A percentile compares a stretch with the other conserved stretches of the same genome.
phyloP scores from a whole-genome alignment of 2,329 filamentous ascomycete genomes.

The Talaromyces sp. region DNA sequence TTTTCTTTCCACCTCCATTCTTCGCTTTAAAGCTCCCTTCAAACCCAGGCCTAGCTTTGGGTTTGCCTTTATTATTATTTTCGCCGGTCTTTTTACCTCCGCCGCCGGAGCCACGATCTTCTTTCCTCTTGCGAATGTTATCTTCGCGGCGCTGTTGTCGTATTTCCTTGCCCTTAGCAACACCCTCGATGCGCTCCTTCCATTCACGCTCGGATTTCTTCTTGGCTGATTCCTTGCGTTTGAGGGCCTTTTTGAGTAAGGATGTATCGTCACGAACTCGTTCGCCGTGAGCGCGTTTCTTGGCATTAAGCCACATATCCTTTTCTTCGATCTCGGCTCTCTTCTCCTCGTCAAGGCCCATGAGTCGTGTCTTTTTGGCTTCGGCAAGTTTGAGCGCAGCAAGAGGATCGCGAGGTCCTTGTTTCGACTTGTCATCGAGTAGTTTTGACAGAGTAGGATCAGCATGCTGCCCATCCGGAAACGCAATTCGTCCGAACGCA shows the following conservation, averaged over 20 bases:
- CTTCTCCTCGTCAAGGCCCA: constrained; percentile 72
- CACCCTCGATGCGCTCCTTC: constrained; percentile 67
- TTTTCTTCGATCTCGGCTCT: constrained; percentile 86
- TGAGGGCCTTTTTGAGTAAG: constrained; percentile 88
- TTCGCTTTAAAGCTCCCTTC: constrained; percentile 67
- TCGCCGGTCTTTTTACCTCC: constrained; percentile 28
- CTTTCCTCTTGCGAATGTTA: constrained; percentile 69
- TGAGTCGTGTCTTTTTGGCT: constrained; percentile 78
- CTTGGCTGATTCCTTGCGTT: constrained; percentile 86
- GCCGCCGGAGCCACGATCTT: constrained; percentile 62
- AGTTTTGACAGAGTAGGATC: constrained; percentile 65
- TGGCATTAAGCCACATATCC: constrained; percentile 87
- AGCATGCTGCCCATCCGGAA: constrained; percentile 77
- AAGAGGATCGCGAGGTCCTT: constrained; percentile 79
- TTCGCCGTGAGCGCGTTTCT: constrained; percentile 84
- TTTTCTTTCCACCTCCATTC: constrained; percentile 42
- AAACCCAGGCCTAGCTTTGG: constrained; percentile 63
- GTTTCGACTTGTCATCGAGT: constrained; percentile 68
- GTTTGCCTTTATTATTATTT: constrained; percentile 38
- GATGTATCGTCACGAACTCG: constrained; percentile 82
- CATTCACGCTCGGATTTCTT: constrained; percentile 90
- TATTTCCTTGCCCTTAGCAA: constrained; percentile 72
- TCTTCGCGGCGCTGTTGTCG: constrained; percentile 80
- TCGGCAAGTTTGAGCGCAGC: constrained; percentile 82
- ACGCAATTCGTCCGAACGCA: constrained; percentile 86